Percentiles rank a stretch among this genome's conserved stretches.
These are phyloP conservation scores for Arthrobotrys megalospora DNA, from an alignment of 2,329 filamentous ascomycete species.

Conservation along the genomic window DNA sequence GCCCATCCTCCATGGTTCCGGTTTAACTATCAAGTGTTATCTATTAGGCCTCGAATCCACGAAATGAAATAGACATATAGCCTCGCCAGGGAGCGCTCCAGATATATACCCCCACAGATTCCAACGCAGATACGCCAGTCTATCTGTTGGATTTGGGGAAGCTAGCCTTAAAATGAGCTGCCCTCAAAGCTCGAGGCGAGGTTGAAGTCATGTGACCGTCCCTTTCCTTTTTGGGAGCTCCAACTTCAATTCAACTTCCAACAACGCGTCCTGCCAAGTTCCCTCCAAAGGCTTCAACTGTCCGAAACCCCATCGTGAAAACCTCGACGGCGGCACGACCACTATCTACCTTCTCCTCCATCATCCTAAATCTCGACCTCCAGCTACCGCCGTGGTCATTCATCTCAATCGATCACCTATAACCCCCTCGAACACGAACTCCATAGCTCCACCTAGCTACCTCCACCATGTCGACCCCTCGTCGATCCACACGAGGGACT, in stretches of 20 bases:
- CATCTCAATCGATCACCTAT: conserved; percentile 12
- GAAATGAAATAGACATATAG: too few species aligned
- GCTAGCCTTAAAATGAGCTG: too few species aligned
- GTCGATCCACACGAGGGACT: conserved; percentile 56
- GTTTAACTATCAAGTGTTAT: too few species aligned
- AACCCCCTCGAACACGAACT: not conserved
- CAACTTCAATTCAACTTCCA: conserved; percentile 48
- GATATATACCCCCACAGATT: too few species aligned
- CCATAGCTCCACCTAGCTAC: conserved; percentile 10
- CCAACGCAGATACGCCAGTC: too few species aligned
- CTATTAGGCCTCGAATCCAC: too few species aligned
- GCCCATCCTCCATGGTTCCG: too few species aligned
- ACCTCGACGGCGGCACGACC: conserved; percentile 14
- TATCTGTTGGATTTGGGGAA: too few species aligned
- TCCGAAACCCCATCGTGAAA: conserved; percentile 11
- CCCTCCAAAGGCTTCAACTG: conserved; percentile 4
- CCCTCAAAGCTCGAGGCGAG: not conserved
- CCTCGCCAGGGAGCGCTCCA: too few species aligned
- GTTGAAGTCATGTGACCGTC: conserved; percentile 8
- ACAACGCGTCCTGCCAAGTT: conserved; percentile 45
- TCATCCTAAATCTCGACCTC: not conserved
- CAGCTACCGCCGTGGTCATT: not conserved
- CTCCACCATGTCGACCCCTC: conserved; percentile 59
- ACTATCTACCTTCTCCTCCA: conserved; percentile 1
- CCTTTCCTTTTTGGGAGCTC: conserved; percentile 32